These are phyloP conservation scores for Aegilops tauschii DNA, from an alignment of 176 grass and related monocot species.

Conservation along the genomic window DNA sequence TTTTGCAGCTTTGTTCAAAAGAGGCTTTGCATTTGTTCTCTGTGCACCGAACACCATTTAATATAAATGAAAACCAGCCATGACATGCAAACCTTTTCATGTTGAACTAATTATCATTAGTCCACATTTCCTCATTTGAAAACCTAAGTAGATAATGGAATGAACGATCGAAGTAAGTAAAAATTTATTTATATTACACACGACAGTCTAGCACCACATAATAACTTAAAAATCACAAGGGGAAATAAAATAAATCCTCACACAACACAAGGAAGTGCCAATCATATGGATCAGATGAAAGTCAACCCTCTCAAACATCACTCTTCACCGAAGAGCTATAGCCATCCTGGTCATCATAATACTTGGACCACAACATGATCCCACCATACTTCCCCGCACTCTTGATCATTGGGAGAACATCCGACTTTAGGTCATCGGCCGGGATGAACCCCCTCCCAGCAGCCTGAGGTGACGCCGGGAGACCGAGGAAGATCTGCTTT, in stretches of 20 bases:
- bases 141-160: neutral
- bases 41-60: too few relatives aligned
- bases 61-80: too few relatives aligned
- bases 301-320: neutral
- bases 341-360: neutral
- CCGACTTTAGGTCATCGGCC: neutral
- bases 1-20: too few relatives aligned
- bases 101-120: neutral
- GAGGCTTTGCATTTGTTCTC: too few relatives aligned
- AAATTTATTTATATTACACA: neutral
- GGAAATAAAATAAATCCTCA: neutral
- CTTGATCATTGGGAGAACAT: neutral
- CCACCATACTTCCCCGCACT: neutral
- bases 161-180: neutral
- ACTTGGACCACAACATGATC: constrained; percentile 10
- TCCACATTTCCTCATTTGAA: neutral
- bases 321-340: neutral
- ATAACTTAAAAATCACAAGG: neutral
- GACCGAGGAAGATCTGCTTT: neutral
- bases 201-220: neutral
- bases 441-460: neutral
- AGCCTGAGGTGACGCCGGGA: neutral
- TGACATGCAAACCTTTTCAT: too few relatives aligned
- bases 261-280: neutral
- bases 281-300: neutral